Evolutionary conservation across 352 stramenopile species (phyloP).

Genomic region (Blastocystis sp.): DNA sequence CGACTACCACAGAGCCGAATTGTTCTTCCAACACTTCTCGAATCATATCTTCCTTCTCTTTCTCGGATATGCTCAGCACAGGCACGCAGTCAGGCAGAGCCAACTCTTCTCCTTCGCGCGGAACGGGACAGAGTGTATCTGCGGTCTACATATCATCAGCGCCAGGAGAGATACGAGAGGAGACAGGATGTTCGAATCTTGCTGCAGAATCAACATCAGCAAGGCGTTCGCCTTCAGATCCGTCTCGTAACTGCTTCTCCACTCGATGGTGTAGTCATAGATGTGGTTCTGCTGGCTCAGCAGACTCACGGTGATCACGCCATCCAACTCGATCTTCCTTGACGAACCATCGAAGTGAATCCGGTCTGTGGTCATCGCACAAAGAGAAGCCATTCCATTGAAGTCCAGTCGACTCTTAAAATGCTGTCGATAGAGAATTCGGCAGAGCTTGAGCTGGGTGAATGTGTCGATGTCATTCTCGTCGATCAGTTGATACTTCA

Average conservation of each 20-base stretch:
- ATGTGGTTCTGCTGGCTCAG: neutral
- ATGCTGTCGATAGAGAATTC: slow-evolving; percentile 42
- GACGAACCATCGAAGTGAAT: neutral
- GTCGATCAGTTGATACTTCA: slow-evolving; percentile 42
- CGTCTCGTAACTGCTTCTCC: slow-evolving; percentile 25
- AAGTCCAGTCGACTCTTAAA: slow-evolving; percentile 23
- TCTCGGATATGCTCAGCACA: neutral
- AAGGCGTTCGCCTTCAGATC: slow-evolving; percentile 1
- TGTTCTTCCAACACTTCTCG: slow-evolving; percentile 24
- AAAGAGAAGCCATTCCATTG: neutral
- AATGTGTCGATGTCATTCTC: slow-evolving; percentile 69
- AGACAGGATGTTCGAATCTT: slow-evolving; percentile 38
- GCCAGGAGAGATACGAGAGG: neutral
- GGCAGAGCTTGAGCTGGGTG: slow-evolving; percentile 55
- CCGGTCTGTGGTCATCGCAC: neutral
- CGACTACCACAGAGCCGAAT: neutral
- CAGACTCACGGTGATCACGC: neutral
- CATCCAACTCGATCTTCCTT: neutral
- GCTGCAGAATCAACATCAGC: slow-evolving; percentile 43
- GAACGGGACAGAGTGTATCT: neutral
- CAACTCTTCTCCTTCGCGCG: neutral
- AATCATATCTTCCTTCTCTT: neutral
- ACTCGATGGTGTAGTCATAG: slow-evolving; percentile 44
- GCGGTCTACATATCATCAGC: neutral
- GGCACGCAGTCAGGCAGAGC: neutral